A percentile compares a stretch with the other conserved stretches of the same genome.
Conservation (phyloP, 2,329 filamentous ascomycete species). For the Lecanicillium sp. region DNA sequence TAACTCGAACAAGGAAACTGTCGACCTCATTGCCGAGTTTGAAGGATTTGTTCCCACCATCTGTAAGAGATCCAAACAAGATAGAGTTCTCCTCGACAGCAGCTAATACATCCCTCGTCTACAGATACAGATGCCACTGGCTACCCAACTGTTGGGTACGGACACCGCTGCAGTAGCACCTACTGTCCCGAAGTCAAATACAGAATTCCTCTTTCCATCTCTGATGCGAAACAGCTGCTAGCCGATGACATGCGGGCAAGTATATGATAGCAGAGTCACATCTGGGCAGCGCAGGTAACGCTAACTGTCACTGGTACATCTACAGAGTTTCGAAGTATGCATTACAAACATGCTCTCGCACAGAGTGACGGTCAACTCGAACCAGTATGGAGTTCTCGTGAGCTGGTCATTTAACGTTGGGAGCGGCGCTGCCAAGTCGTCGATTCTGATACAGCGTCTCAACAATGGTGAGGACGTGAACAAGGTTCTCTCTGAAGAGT, state of each 20-base stretch:
- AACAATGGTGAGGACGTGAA: conserved; percentile 30
- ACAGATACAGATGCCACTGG: conserved; percentile 34
- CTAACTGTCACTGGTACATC: no score
- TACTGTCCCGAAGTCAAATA: conserved; percentile 38
- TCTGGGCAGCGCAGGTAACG: no score
- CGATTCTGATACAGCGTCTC: conserved; percentile 29
- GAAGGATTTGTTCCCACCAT: not conserved
- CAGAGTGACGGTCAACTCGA: conserved; percentile 31
- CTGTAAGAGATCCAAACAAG: not conserved
- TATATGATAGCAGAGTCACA: not conserved
- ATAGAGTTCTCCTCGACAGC: not conserved
- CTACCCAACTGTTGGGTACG: conserved; percentile 41
- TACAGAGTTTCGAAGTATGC: conserved; percentile 1
- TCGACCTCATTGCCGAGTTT: not conserved
- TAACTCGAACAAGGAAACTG: not conserved
- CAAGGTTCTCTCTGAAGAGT: conserved; percentile 30
- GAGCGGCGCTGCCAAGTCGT: conserved; percentile 24
- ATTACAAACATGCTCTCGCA: conserved; percentile 5
- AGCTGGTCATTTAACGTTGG: conserved; percentile 39
- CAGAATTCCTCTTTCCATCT: conserved; percentile 33
- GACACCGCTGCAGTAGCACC: conserved; percentile 36
- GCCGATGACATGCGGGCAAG: conserved; percentile 24
- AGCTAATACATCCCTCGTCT: not conserved
- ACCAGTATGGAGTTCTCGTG: conserved; percentile 39
- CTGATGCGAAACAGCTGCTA: conserved; percentile 32